A percentile compares a stretch with the other conserved stretches of the same genome.
Conservation (phyloP, 2,329 filamentous ascomycete genomes). For the Nannizziopsis barbatae region DNA sequence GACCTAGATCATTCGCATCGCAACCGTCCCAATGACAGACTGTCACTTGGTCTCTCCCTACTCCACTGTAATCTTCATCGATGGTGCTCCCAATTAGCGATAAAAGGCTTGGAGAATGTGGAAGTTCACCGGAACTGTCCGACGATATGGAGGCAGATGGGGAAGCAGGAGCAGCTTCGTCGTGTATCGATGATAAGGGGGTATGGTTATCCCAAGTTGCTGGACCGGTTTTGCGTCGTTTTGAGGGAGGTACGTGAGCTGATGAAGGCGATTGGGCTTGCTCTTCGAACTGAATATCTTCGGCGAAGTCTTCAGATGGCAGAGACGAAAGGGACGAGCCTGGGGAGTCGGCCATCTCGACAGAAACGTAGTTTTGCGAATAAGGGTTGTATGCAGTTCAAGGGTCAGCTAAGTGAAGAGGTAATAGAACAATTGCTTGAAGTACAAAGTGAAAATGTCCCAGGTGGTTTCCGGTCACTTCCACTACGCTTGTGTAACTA, state of each 20-base stretch:
- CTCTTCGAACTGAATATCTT: constrained; percentile 45
- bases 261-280: constrained; percentile 35
- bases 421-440: too few relatives aligned
- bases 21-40: constrained; percentile 70
- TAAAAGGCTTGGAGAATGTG: constrained; percentile 52
- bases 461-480: too few relatives aligned
- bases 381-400: background rate
- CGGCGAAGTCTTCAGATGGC: constrained; percentile 51
- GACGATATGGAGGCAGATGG: constrained; percentile 66
- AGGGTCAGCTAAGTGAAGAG: too few relatives aligned
- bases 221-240: constrained; percentile 38
- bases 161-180: constrained; percentile 33
- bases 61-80: constrained; percentile 57
- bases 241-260: constrained; percentile 37
- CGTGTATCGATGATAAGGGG: constrained; percentile 36
- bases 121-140: constrained; percentile 78
- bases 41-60: constrained; percentile 62
- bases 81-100: constrained; percentile 32
- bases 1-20: constrained; percentile 55
- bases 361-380: too few relatives aligned
- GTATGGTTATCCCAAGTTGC: constrained; percentile 41
- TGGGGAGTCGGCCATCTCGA: constrained; percentile 43
- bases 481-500: too few relatives aligned
- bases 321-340: constrained; percentile 55
- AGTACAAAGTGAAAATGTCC: too few relatives aligned